Evolutionary conservation across 176 grass and related monocot genomes (phyloP), one percentile per base, ranked within the genome.

Genomic region (Canna indica): DNA sequence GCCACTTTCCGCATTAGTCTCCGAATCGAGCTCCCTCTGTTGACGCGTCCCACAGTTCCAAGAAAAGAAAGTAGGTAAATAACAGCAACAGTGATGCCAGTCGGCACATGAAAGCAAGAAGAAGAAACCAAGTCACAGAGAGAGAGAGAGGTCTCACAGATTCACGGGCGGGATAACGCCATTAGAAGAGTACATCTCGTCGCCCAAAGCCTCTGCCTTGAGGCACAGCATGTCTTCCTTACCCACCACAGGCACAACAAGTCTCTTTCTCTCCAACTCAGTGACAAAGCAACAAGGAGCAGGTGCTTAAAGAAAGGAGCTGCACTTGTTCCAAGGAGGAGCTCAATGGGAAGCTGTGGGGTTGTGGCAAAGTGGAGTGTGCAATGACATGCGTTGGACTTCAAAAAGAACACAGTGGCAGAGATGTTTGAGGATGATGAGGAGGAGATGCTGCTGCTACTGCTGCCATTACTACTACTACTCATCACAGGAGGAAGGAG

Each of bases 21-120:
- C 74, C 85, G 93, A 71, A 90, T 83, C 78, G 83, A 81, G 44
- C 78, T 76, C 10, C 85, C 88, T 30, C 91, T 95, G 80, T 42
- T 44, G 64, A 47, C 66, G 47, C 36, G 78, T 79, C 15, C 35
- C 56, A 73, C 11, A 45, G 22, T 1, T n/a, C n/a, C 81, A 75
- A 80, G 48, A 36, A 41, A 64, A 75, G 31, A 3, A 33, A 22
- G 31, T 6, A n/a, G 33, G 20, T 30, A 31, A 33, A 26, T 14
- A 56, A 24, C 16, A 35, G 18, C 15, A 39, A 7, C 29, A 11
- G 42, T 12, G 46, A 22, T 53, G 47, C 72, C 70, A 74, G 11
- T 7, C 14, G 20, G 72, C 72, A 64, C 59, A 75, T 48, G 12
- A 48, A 3, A 52, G 29, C 34, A 63, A 61, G 17, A 25, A 36